Percentiles rank a stretch among this genome's conserved stretches.
Evolutionary conservation across 2,329 filamentous ascomycete species (phyloP).

Genomic region (Aspergillus costaricaensis): DNA sequence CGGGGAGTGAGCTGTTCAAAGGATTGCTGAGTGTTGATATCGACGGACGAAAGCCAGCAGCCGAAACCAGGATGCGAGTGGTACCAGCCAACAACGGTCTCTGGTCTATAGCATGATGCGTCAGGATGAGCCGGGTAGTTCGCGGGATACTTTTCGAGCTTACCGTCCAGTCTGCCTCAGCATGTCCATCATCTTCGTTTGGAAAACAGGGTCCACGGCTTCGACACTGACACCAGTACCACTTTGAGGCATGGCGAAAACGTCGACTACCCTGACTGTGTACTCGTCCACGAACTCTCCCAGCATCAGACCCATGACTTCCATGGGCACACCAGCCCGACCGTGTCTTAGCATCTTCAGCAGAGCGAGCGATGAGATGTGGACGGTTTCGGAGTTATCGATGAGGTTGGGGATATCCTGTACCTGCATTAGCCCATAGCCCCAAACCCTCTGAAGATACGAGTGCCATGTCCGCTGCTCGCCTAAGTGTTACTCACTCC

Average conservation of each 20-base stretch:
- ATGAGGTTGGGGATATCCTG: conserved; percentile 90
- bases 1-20: conserved; percentile 97
- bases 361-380: conserved; percentile 95
- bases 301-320: conserved; percentile 99
- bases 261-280: conserved; percentile 95
- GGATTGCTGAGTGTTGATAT: conserved; percentile 99
- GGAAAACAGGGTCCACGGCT: conserved; percentile 96
- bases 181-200: conserved; percentile 99
- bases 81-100: conserved; percentile 98
- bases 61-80: conserved; percentile 99
- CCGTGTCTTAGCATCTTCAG: conserved; percentile 99
- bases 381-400: conserved; percentile 98
- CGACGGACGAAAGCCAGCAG: conserved; percentile 97
- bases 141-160: conserved; percentile 28
- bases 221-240: conserved; percentile 98
- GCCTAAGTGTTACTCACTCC: conserved; percentile 36
- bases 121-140: conserved; percentile 11
- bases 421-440: conserved; percentile 13
- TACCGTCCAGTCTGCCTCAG: conserved; percentile 93
- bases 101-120: conserved; percentile 62
- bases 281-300: conserved; percentile 99
- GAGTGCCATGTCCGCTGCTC: neutral
- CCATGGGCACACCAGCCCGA: conserved; percentile 96
- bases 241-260: conserved; percentile 99
- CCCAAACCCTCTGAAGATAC: neutral